Percentiles rank a stretch among this genome's conserved stretches.
These are phyloP conservation scores for Candida coquimbonensis DNA, from an alignment of 805 yeast genomes.

Conservation along the genomic window DNA sequence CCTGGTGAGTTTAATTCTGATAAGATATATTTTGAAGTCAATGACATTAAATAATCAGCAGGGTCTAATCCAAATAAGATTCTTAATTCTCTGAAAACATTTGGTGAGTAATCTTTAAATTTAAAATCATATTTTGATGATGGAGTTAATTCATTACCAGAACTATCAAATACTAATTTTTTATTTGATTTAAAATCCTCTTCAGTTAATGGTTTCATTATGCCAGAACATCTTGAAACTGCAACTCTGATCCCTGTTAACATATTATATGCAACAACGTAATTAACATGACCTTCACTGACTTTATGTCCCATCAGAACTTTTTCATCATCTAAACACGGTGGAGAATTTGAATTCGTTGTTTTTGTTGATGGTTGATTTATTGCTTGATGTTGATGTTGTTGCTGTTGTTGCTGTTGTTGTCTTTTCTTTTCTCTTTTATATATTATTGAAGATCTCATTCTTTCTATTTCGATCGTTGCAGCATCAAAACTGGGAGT, in stretches of 20 bases:
- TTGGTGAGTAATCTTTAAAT: slow-evolving; percentile 94
- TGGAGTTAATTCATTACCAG: slow-evolving; percentile 85
- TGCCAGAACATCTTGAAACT: slow-evolving; percentile 85
- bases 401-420: background rate
- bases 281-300: slow-evolving; percentile 89
- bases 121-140: slow-evolving; percentile 93
- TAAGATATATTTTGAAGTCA: slow-evolving; percentile 87
- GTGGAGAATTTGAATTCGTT: background rate
- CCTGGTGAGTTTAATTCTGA: slow-evolving; percentile 95
- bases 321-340: slow-evolving; percentile 39
- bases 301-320: slow-evolving; percentile 76
- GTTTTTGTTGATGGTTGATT: too few relatives aligned
- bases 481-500: slow-evolving; percentile 29
- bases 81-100: slow-evolving; percentile 83
- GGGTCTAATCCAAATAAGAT: slow-evolving; percentile 82
- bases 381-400: too few relatives aligned
- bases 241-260: slow-evolving; percentile 94
- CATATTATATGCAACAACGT: slow-evolving; percentile 94
- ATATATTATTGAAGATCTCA: slow-evolving; percentile 40
- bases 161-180: slow-evolving; percentile 79
- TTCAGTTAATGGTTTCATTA: slow-evolving; percentile 64
- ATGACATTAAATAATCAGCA: slow-evolving; percentile 87
- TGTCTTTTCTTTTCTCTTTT: slow-evolving; percentile 36
- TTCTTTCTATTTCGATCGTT: slow-evolving; percentile 39
- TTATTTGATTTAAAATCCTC: slow-evolving; percentile 66